Conservation (phyloP, 495 filamentous ascomycete genomes). For the Neurospora hispaniola region DNA sequence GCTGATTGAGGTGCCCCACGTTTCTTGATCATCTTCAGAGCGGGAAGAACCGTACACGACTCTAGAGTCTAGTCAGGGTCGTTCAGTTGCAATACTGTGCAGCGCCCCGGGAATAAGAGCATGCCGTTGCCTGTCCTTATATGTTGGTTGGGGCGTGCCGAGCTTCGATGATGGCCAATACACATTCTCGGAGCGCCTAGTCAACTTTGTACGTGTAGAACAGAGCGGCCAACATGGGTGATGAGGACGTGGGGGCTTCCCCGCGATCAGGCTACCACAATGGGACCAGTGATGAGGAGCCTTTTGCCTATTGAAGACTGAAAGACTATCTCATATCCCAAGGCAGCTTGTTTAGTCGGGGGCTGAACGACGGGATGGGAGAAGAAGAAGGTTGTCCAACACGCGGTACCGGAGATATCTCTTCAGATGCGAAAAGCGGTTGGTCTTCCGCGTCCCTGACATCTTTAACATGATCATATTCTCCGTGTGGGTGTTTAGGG, state of each 20-base stretch:
- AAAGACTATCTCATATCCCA: not conserved
- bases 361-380: not conserved
- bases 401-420: not conserved
- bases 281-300: not conserved
- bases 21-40: not conserved
- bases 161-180: not conserved
- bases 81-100: not conserved
- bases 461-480: not conserved
- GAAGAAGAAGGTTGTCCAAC: not conserved
- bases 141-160: not conserved
- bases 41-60: not conserved
- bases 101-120: not conserved
- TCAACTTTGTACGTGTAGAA: not conserved
- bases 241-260: not conserved
- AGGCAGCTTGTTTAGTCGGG: not conserved
- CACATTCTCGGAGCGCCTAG: not conserved
- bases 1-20: not conserved
- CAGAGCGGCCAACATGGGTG: not conserved
- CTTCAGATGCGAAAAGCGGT: not conserved
- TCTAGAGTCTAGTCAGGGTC: not conserved
- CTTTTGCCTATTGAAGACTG: not conserved
- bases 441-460: not conserved
- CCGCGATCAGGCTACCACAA: not conserved
- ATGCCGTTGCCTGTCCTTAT: not conserved
- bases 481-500: not conserved